Conservation (phyloP, 2,329 filamentous ascomycete species). For the Sporothrix sp. region DNA sequence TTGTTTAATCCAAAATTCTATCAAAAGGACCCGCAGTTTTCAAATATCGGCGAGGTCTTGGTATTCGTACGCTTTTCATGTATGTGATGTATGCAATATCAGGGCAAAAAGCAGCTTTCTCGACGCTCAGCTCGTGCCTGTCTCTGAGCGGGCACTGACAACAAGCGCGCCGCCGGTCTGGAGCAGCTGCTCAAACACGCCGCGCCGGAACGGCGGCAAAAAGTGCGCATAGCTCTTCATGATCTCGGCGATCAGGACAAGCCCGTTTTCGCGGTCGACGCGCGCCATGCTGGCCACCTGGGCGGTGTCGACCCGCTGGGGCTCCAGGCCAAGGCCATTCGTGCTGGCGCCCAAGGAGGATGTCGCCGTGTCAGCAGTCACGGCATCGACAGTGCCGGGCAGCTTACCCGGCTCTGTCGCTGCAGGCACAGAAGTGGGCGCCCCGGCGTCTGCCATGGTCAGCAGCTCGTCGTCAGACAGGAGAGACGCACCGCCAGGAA, state of each 20-base stretch:
- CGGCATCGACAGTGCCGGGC: neutral
- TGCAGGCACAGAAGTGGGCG: neutral
- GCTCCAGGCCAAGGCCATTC: constrained; percentile 32
- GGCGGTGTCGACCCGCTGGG: constrained; percentile 37
- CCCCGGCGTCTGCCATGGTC: constrained; percentile 4
- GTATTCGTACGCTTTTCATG: neutral
- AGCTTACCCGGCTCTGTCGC: neutral
- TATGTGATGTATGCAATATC: neutral
- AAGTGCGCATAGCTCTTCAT: constrained; percentile 34
- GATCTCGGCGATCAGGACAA: constrained; percentile 49
- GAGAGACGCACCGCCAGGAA: constrained; percentile 5
- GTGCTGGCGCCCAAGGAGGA: constrained; percentile 12
- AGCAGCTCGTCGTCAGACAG: constrained; percentile 7
- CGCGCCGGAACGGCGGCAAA: constrained; percentile 30
- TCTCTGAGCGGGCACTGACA: constrained; percentile 19
- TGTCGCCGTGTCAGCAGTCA: neutral
- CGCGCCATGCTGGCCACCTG: constrained; percentile 36
- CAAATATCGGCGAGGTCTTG: neutral
- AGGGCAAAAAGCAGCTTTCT: no score
- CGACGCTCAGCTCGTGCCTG: neutral
- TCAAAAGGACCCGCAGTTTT: neutral
- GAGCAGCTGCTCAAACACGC: constrained; percentile 39
- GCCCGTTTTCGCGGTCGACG: constrained; percentile 50
- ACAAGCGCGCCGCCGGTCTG: constrained; percentile 40
- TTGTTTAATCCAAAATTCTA: neutral